Conservation (phyloP, 805 yeast species). For the Saccharomycopsis malanga region DNA sequence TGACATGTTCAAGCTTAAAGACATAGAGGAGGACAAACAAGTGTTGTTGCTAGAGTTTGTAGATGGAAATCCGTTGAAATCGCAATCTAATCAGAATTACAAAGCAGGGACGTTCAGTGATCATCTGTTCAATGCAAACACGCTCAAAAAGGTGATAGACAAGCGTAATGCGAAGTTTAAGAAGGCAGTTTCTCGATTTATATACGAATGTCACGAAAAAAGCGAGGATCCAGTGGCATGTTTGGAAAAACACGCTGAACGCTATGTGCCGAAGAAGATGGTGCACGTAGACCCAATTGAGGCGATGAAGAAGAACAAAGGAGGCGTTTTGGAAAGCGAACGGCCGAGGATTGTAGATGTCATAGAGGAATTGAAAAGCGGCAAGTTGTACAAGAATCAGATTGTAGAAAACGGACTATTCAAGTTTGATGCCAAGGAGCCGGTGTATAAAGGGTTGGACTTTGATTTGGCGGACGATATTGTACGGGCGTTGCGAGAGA, state of each 20-base stretch:
- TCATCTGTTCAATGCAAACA: slow-evolving; percentile 13
- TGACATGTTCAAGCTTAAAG: slow-evolving; percentile 44
- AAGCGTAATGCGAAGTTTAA: slow-evolving; percentile 51
- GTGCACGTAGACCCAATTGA: slow-evolving; percentile 56
- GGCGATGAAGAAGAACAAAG: slow-evolving; percentile 37
- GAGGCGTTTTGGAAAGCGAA: slow-evolving; percentile 21
- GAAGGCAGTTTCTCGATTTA: slow-evolving; percentile 32
- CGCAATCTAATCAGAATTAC: slow-evolving; percentile 38
- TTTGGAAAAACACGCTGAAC: slow-evolving; percentile 32
- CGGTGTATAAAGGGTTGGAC: slow-evolving; percentile 38
- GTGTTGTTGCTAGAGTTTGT: slow-evolving; percentile 67
- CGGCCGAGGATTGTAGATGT: slow-evolving; percentile 43
- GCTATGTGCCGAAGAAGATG: slow-evolving; percentile 42
- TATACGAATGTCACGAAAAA: slow-evolving; percentile 28
- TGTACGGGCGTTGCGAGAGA: slow-evolving; percentile 42
- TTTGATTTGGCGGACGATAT: slow-evolving; percentile 46
- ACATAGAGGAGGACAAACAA: slow-evolving; percentile 30
- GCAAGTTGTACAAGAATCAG: slow-evolving; percentile 55
- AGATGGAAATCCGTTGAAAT: slow-evolving; percentile 53
- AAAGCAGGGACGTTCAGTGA: slow-evolving; percentile 36
- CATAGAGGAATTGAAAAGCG: slow-evolving; percentile 39
- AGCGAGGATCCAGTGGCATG: slow-evolving; percentile 36
- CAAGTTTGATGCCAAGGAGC: slow-evolving; percentile 36
- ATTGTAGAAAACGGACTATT: slow-evolving; percentile 47
- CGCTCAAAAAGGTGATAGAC: slow-evolving; percentile 49